These are phyloP conservation scores for Syzygium aqueum DNA, from an alignment of 345 rosid species.

Conservation along the genomic window DNA sequence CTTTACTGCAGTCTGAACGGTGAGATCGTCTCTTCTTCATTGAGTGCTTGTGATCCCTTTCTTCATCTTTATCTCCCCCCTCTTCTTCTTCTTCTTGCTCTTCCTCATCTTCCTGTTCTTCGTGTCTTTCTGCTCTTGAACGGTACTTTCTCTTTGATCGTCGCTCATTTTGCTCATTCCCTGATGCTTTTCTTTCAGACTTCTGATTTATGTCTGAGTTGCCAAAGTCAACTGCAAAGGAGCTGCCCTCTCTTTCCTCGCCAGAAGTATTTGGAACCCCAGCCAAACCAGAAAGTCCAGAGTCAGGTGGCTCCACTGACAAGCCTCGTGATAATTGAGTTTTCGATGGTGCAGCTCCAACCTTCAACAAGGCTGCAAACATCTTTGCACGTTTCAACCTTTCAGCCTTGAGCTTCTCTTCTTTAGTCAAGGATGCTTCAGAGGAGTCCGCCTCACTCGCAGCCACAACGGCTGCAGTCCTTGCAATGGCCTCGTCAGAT, in stretches of 20 bases:
- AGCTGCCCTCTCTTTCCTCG: constrained; percentile 48
- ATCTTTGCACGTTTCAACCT: constrained; percentile 92
- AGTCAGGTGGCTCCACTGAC: constrained; percentile 49
- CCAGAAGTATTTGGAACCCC: constrained; percentile 7
- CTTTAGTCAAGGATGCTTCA: constrained; percentile 53
- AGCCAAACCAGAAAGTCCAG: constrained; percentile 36
- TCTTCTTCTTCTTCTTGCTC: constrained; percentile 13
- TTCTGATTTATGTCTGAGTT: constrained; percentile 17
- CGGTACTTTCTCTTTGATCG: constrained; percentile 75
- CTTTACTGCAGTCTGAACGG: constrained; percentile 25
- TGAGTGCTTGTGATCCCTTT: constrained; percentile 27
- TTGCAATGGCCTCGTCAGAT: constrained; percentile 32
- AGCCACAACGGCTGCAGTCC: constrained; percentile 44
- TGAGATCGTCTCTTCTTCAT: constrained; percentile 37
- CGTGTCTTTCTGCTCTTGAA: constrained; percentile 32
- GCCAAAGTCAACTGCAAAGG: constrained; percentile 23
- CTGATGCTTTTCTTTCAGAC: constrained; percentile 22
- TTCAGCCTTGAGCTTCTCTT: constrained; percentile 86
- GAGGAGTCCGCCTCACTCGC: constrained; percentile 66
- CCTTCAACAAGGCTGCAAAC: constrained; percentile 76
- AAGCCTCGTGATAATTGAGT: constrained; percentile 29
- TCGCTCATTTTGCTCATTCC: constrained; percentile 38
- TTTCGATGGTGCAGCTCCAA: constrained; percentile 41
- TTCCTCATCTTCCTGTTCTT: constrained; percentile 23
- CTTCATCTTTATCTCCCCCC: constrained; percentile 16